Percentiles rank a stretch among this genome's conserved stretches.
Conservation (phyloP, 179 eudicot species). For the Amaranthus tricolor region DNA sequence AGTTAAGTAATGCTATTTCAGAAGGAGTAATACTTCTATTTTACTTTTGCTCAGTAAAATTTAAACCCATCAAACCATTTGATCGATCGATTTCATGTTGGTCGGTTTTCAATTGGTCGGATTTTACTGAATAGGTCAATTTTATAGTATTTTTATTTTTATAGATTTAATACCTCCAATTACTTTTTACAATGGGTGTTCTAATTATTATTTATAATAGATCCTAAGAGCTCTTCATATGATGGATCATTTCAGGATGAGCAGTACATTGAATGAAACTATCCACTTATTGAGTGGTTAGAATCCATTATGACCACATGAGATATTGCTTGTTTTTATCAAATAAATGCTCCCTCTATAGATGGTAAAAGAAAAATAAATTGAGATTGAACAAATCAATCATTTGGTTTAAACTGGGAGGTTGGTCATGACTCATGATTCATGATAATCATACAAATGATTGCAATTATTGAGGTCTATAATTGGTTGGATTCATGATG, state of each 20-base stretch:
- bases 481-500: not conserved
- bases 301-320: slow-evolving; percentile 9
- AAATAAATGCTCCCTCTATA: not conserved
- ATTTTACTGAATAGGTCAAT: not conserved
- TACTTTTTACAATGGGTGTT: not conserved
- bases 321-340: slow-evolving; percentile 15
- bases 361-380: no score
- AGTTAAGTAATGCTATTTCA: no score
- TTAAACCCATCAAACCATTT: no score
- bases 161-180: not conserved
- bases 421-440: not conserved
- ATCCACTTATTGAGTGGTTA: slow-evolving; percentile 27
- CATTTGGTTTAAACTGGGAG: not conserved
- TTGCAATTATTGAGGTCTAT: not conserved
- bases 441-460: not conserved
- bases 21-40: no score
- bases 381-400: not conserved
- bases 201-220: not conserved
- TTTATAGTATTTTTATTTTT: not conserved
- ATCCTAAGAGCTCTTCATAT: not conserved
- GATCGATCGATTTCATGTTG: no score
- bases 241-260: slow-evolving; percentile 16
- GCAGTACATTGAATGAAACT: slow-evolving; percentile 30
- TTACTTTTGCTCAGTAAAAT: slow-evolving; percentile 3
- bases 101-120: no score